Evolutionary conservation across 495 filamentous ascomycete genomes (phyloP), one percentile per base, ranked within the genome.

Genomic region (Physcia stellaris): DNA sequence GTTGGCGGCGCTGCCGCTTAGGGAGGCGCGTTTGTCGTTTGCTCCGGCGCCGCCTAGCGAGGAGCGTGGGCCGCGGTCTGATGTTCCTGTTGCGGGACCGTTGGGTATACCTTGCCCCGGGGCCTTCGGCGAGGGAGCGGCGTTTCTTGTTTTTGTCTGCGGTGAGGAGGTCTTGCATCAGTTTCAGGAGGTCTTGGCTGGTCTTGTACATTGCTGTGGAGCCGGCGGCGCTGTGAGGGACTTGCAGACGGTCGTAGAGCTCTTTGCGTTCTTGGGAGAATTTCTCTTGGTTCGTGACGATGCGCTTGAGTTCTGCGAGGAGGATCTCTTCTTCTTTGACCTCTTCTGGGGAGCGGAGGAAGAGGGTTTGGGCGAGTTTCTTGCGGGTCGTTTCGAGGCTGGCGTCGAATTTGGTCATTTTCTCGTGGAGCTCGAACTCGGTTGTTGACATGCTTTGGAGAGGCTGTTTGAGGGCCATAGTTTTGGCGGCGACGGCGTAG

Each of bases 61-160:
- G 47, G 39, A 40, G 68, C 43, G 48, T 68, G 57, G 39, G 59
- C 55, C 26, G 38, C 11, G 53, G 55, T 38, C 40, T 56, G 31
- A 32, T 46, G 36, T 43, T 24, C 49, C 13, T 16, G 53, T 52
- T 27, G 43, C 29, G 45, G 47, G 21, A 39, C 64, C 54, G 36
- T 64, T 73, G 13, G 62, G 50, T 5, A 54, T 35, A 22, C 49
- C 60, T 12, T 57, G 49, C 7, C 56, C 66, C 23, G 26, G 18
- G 7, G 22, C 18, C 20, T 9, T 73, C 80, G 51, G 79, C 67
- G 12, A 79, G 55, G 13, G 67, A 70, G 41, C 73, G 73, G 34
- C 80, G 71, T 52, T 94, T 94, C 63, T 93, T 94, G 46, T 72
- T 77, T 53, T 88, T 88, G 58, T 95, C 86, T 26, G 75, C 72